Percentiles rank a stretch among this genome's conserved stretches.
These are phyloP conservation scores for Aspergillus flavus DNA, from an alignment of 2,329 filamentous ascomycete species.

Conservation along the genomic window DNA sequence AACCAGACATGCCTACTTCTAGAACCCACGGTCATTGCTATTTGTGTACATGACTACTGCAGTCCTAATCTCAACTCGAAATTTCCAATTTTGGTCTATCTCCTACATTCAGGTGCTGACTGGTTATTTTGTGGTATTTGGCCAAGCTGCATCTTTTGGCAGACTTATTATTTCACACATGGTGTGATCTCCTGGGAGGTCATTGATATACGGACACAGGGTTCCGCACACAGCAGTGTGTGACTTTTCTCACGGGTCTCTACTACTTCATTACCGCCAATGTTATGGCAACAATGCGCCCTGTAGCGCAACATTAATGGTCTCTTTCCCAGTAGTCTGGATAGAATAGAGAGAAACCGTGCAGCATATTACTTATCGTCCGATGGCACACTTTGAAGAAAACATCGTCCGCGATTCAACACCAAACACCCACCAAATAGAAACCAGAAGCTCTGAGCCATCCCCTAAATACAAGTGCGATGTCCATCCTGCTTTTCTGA, in stretches of 20 bases:
- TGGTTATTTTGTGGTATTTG: background rate
- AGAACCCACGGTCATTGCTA: background rate
- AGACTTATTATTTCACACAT: background rate
- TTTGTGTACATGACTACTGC: background rate
- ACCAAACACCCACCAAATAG: conserved; percentile 1
- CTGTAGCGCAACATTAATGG: background rate
- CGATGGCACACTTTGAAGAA: conserved; percentile 11
- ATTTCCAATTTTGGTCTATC: background rate
- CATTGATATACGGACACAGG: background rate
- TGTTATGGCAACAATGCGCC: conserved; percentile 3
- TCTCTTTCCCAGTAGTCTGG: background rate
- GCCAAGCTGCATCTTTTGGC: background rate
- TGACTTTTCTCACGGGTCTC: background rate
- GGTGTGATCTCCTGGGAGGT: background rate
- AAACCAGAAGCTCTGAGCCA: background rate
- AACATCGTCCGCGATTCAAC: conserved; percentile 8
- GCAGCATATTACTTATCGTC: background rate
- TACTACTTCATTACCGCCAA: background rate
- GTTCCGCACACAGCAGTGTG: background rate
- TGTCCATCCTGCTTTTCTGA: conserved; percentile 3
- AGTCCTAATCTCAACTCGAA: background rate
- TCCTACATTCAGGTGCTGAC: background rate
- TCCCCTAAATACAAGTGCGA: background rate
- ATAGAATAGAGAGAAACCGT: conserved; percentile 1
- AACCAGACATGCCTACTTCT: conserved; percentile 2